Base-by-base conservation (phyloP, 805 yeast genomes). In the Citeromyces matritensis region DNA sequence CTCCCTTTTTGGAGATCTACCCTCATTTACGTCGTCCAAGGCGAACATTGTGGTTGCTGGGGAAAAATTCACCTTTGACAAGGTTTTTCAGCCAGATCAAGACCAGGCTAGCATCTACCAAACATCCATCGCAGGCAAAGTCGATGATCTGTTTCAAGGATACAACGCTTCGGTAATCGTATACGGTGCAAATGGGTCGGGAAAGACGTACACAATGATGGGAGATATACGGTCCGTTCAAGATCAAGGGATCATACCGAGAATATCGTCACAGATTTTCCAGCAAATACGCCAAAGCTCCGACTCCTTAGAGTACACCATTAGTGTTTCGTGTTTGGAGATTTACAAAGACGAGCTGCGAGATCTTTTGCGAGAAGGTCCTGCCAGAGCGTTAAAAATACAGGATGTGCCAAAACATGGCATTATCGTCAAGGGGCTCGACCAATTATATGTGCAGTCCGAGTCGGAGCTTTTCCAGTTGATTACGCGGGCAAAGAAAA, bases 101-200 rank as follows among this genome's bases (percentile, higher is more conserved):
- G 39, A 65, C 1, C 94, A 83, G 45, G 43, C 44, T 3, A 72
- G 70, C 4, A 57, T 81, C 4, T 79, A 75, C 43, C 60, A 69
- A 9, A 68, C 62, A 42, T 65, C 81, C 1, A 65, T 79, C 4
- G 45, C 55, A 26, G 70, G 70, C 26, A 73, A 82, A 0, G 76
- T 83, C 4, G 73, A 70, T 27, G 88, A 79, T 38, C 59, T 82
- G 21, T 63, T 78, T 35, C 59, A 63, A 23, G 96, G 96, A 0
- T 51, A 52, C n/a, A 54, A 57, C 11, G 49, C 50, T 4, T 47
- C 59, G 2, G 46, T 52, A 5, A 33, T 43, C 23, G 39, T 59
- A 53, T 85, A 85, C 53, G 95, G 95, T 4, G 94, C 83, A 48
- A 83, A 94, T 1, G 86, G 81, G 2, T 66, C 91, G 0, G 94